Evolutionary conservation across 2,329 filamentous ascomycete genomes (phyloP).

Genomic region (Trichothecium sympodiale): DNA sequence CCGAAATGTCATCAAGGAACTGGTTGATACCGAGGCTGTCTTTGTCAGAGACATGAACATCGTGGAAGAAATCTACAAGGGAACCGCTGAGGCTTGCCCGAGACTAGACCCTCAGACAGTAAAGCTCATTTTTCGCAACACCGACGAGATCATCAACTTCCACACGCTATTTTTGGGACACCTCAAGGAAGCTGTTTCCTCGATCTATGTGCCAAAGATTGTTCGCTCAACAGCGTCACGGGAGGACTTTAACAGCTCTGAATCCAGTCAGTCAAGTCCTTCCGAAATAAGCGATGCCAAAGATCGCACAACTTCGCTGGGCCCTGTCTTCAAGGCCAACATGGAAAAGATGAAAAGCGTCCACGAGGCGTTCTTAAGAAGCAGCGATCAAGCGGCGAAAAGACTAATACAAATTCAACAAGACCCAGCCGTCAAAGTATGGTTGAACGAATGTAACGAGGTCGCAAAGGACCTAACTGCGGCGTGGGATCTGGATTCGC

Average conservation of each 20-base stretch:
- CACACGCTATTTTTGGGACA: constrained; percentile 69
- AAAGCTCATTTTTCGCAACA: constrained; percentile 86
- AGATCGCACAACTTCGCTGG: constrained; percentile 41
- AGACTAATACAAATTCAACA: constrained; percentile 51
- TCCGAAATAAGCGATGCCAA: constrained; percentile 37
- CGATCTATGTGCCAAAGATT: constrained; percentile 60
- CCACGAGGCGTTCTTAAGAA: constrained; percentile 52
- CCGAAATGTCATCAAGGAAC: constrained; percentile 76
- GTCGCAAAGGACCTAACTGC: constrained; percentile 86
- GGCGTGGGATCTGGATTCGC: constrained; percentile 88
- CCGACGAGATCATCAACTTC: constrained; percentile 80
- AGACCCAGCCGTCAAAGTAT: constrained; percentile 59
- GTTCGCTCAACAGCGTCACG: constrained; percentile 29
- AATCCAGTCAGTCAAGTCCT: constrained; percentile 24
- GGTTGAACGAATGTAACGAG: constrained; percentile 87
- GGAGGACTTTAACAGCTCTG: constrained; percentile 29
- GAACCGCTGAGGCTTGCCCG: constrained; percentile 72
- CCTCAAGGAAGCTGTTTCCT: constrained; percentile 69
- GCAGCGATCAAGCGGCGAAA: constrained; percentile 51
- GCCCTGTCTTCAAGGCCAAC: constrained; percentile 42
- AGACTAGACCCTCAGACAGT: constrained; percentile 74
- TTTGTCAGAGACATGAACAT: constrained; percentile 96
- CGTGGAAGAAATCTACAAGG: constrained; percentile 94
- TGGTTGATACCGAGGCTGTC: constrained; percentile 83
- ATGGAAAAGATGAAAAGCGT: constrained; percentile 49